These are phyloP conservation scores for Musa acuminata DNA, from an alignment of 176 grass and related monocot genomes.

Conservation along the genomic window DNA sequence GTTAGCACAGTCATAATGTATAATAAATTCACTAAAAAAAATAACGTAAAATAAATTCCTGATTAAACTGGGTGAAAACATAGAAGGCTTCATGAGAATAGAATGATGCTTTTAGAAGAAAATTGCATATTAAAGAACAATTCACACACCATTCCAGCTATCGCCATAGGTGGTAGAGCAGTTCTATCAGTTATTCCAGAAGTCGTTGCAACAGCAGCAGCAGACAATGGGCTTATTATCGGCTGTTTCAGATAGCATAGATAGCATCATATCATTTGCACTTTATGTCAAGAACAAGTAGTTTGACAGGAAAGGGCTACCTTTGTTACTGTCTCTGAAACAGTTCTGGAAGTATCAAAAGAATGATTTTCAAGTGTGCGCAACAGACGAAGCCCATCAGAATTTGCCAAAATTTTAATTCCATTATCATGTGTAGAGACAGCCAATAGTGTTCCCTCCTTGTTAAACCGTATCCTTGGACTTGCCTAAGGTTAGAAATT, in stretches of 20 bases:
- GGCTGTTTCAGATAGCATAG: slow-evolving; percentile 45
- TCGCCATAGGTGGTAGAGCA: slow-evolving; percentile 32
- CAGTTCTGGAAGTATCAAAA: no score
- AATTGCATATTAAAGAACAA: slow-evolving; percentile 5
- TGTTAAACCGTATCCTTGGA: no score
- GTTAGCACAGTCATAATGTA: slow-evolving; percentile 9
- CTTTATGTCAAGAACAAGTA: slow-evolving; percentile 1
- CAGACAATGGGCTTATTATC: slow-evolving; percentile 73
- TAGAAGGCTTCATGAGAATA: neutral
- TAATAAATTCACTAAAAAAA: no score
- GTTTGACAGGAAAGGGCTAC: neutral
- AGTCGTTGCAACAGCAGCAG: slow-evolving; percentile 55
- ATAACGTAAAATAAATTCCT: neutral
- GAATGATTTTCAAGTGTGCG: no score
- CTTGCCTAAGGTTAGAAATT: no score
- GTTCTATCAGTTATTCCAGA: slow-evolving; percentile 32
- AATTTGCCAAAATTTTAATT: no score
- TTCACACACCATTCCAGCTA: slow-evolving; percentile 59
- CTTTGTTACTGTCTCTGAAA: no score
- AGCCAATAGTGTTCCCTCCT: no score
- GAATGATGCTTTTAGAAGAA: neutral
- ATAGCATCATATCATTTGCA: neutral
- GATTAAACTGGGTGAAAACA: neutral
- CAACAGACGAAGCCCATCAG: no score
- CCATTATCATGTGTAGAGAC: no score